Evolutionary conservation across 306 rosid genomes (phyloP).

Genomic region (Spatholobus suberectus): DNA sequence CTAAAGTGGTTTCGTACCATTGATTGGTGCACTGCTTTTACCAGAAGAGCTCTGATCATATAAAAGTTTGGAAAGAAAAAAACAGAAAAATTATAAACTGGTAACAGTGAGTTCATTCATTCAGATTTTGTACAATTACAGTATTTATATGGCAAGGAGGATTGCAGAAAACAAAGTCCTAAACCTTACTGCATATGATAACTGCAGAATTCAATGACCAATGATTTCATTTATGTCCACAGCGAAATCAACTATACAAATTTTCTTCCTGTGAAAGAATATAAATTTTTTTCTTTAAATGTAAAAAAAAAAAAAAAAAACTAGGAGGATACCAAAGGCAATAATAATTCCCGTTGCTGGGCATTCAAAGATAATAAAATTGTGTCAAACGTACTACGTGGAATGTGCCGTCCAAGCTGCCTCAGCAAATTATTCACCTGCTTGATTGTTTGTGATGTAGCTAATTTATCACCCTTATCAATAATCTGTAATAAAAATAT

Average conservation of each 20-base stretch:
- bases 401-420: conserved; percentile 32
- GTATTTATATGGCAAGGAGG: neutral
- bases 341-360: conserved; percentile 37
- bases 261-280: neutral
- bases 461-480: conserved; percentile 44
- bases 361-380: conserved; percentile 41
- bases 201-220: neutral
- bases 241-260: neutral
- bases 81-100: neutral
- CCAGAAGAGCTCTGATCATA: neutral
- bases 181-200: too few relatives aligned
- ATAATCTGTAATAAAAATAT: conserved; percentile 38
- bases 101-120: neutral
- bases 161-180: neutral
- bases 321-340: conserved; percentile 35
- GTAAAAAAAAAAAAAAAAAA: neutral
- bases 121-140: neutral
- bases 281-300: neutral
- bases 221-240: neutral
- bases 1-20: neutral
- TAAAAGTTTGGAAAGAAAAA: neutral
- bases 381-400: conserved; percentile 36
- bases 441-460: conserved; percentile 41
- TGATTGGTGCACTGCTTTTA: neutral
- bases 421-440: conserved; percentile 41